Evolutionary conservation across 2,329 filamentous ascomycete species (phyloP).

Genomic region (Pseudogymnoascus sp.): DNA sequence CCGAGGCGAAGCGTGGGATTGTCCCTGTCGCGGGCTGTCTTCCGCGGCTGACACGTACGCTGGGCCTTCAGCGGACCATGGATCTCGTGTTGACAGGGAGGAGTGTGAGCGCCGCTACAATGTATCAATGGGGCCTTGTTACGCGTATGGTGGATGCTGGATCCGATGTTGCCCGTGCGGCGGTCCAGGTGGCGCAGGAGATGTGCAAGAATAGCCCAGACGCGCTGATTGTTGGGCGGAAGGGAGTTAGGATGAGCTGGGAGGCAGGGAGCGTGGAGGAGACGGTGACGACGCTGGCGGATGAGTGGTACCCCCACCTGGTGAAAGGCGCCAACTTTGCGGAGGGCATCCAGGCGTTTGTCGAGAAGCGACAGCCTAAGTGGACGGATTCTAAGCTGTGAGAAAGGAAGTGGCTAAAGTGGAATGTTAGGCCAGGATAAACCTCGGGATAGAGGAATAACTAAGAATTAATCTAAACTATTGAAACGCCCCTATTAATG

Average conservation of each 20-base stretch:
- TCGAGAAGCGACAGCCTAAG: slow-evolving; percentile 60
- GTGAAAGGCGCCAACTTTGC: slow-evolving; percentile 61
- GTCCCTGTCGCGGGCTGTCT: slow-evolving; percentile 62
- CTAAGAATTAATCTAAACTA: slow-evolving; percentile 9
- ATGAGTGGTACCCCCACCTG: slow-evolving; percentile 50
- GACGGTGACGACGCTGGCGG: slow-evolving; percentile 33
- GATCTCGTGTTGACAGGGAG: slow-evolving; percentile 61
- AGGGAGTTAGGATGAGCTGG: slow-evolving; percentile 17
- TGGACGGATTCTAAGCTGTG: slow-evolving; percentile 56
- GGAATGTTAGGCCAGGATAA: background rate
- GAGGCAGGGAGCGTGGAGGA: slow-evolving; percentile 20
- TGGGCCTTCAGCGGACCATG: slow-evolving; percentile 58
- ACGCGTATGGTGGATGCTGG: slow-evolving; percentile 48
- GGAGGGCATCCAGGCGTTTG: slow-evolving; percentile 66
- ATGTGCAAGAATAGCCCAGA: slow-evolving; percentile 22
- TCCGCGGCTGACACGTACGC: slow-evolving; percentile 53
- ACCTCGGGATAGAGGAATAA: background rate
- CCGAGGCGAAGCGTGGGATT: slow-evolving; percentile 62
- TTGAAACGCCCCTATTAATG: background rate
- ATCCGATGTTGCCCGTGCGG: slow-evolving; percentile 43
- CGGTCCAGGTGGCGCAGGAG: slow-evolving; percentile 34
- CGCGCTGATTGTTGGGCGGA: slow-evolving; percentile 18
- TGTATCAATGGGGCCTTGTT: slow-evolving; percentile 57
- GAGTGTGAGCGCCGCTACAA: slow-evolving; percentile 49
- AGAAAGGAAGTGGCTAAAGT: slow-evolving; percentile 12